Evolutionary conservation across 2,329 filamentous ascomycete genomes (phyloP), one percentile per base, ranked within the genome.

Genomic region (Penicillium aurantiogriseum): DNA sequence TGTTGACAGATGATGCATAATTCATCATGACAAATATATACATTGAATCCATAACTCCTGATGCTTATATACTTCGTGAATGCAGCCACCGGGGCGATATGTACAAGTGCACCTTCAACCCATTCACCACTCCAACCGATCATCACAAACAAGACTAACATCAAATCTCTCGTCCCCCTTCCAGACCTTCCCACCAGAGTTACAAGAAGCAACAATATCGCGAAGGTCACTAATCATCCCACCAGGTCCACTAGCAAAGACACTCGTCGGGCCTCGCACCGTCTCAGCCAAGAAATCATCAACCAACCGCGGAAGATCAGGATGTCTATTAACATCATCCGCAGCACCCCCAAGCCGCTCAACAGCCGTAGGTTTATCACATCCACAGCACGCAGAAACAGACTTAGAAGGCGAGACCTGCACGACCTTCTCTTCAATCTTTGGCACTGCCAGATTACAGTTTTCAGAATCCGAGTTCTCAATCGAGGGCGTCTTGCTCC

Each of bases 171-270:
- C 80, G 23, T 86, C 77, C 0, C 85, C 83, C 53, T 71, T 81
- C 85, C 83, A 87, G 10, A 87, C 84, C 61, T 76, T 80, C 0
- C 67, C 63, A 0, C 78, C 81, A 8, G 78, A 77, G 69, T 87
- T 88, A 40, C 77, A 79, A 8, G 63, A 65, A 1, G 85, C 84
- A 5, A 88, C 83, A 2, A 79, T 79, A 5, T 60, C 70, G 27
- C 85, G 75, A 56, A 88, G 64, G 53, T 85, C 83, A n/a, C 76
- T 77, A 6, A 86, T 80, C 82, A 88, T 85, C 1, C 79, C 76
- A 0, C 79, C 78, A 1, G 86, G 86, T 0, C 86, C 85, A 63
- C 85, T 88, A 0, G 81, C 85, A 66, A 85, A 80, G 0, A 88
- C 83, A 0, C 77, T 76, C 0, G 83, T 85, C 13, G 80, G 72